Percentiles rank a stretch among this genome's conserved stretches.
Conservation (phyloP, 1,284 basidiomycete species). For the Apiotrichum sp. region DNA sequence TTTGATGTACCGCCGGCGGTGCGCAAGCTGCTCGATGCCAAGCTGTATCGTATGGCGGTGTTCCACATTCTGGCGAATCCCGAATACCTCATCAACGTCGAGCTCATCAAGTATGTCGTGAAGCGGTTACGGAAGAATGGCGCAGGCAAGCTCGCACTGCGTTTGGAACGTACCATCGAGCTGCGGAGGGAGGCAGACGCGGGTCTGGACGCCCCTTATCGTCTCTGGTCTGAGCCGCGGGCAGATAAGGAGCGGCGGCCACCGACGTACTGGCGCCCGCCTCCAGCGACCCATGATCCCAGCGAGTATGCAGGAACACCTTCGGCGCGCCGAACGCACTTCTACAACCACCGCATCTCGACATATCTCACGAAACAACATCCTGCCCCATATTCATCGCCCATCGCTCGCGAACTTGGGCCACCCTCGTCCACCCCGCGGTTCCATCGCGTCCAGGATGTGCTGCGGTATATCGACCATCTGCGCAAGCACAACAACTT, state of each 20-base stretch:
- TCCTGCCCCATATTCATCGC: slow-evolving; percentile 3
- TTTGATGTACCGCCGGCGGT: slow-evolving; percentile 21
- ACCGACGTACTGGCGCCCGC: slow-evolving; percentile 9
- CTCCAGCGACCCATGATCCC: background rate
- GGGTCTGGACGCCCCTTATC: background rate
- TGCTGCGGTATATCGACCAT: slow-evolving; percentile 26
- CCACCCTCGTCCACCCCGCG: background rate
- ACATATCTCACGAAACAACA: slow-evolving; percentile 9
- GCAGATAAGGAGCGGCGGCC: background rate
- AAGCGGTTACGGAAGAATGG: slow-evolving; percentile 21
- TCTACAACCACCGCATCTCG: slow-evolving; percentile 12
- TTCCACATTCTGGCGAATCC: slow-evolving; percentile 31
- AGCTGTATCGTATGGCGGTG: slow-evolving; percentile 32
- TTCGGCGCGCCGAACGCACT: slow-evolving; percentile 10
- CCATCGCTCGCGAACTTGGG: background rate
- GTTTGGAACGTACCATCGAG: slow-evolving; percentile 22
- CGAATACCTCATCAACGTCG: slow-evolving; percentile 20
- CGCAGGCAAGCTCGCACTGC: slow-evolving; percentile 30
- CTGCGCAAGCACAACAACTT: slow-evolving; percentile 30
- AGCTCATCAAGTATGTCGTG: slow-evolving; percentile 19
- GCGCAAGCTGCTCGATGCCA: slow-evolving; percentile 25
- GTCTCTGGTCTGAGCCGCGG: slow-evolving; percentile 4
- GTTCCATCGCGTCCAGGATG: slow-evolving; percentile 26
- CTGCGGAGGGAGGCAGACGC: background rate
- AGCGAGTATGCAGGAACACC: slow-evolving; percentile 4